Percentiles rank a stretch among this genome's conserved stretches.
phyloP scores from a whole-genome alignment of 495 filamentous ascomycete genomes.

The Apiosordaria backusii region DNA sequence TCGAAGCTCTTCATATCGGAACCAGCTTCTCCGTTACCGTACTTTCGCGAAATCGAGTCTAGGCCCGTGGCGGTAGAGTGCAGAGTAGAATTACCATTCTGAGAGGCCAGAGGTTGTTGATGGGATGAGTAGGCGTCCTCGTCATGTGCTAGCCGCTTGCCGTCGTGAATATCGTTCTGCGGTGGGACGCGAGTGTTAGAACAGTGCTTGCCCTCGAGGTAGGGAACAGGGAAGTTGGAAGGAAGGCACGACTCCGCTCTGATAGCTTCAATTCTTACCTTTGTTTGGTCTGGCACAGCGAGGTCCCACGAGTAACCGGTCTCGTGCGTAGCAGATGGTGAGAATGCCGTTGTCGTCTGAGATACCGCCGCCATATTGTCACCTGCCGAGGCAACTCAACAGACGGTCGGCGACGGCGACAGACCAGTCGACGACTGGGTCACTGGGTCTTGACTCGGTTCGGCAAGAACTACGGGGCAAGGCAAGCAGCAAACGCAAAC shows the following conservation, averaged over 20 bases:
- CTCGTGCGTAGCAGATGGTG: slow-evolving; percentile 50
- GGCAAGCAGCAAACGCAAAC: neutral
- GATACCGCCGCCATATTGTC: slow-evolving; percentile 53
- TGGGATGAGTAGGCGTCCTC: slow-evolving; percentile 18
- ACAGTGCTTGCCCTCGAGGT: neutral
- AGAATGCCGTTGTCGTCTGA: slow-evolving; percentile 47
- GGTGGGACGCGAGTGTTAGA: slow-evolving; percentile 9
- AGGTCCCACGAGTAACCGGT: slow-evolving; percentile 51
- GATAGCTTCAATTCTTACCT: slow-evolving; percentile 32
- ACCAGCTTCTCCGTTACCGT: slow-evolving; percentile 17
- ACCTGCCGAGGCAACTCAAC: slow-evolving; percentile 14
- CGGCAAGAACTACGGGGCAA: slow-evolving; percentile 11
- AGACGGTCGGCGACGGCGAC: slow-evolving; percentile 15
- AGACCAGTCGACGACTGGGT: neutral
- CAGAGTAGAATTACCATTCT: slow-evolving; percentile 35
- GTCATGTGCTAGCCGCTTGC: slow-evolving; percentile 16
- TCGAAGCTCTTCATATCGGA: slow-evolving; percentile 24
- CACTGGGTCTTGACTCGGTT: neutral
- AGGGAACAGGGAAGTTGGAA: neutral
- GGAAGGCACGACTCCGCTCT: neutral
- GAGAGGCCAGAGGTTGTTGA: slow-evolving; percentile 23
- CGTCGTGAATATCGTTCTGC: slow-evolving; percentile 24
- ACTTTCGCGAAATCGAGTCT: slow-evolving; percentile 19
- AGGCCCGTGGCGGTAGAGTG: slow-evolving; percentile 13
- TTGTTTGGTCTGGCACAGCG: slow-evolving; percentile 35